Conservation (phyloP, 1,139 yeast genomes). For the Hemisphaericaspora xylanilytica region DNA sequence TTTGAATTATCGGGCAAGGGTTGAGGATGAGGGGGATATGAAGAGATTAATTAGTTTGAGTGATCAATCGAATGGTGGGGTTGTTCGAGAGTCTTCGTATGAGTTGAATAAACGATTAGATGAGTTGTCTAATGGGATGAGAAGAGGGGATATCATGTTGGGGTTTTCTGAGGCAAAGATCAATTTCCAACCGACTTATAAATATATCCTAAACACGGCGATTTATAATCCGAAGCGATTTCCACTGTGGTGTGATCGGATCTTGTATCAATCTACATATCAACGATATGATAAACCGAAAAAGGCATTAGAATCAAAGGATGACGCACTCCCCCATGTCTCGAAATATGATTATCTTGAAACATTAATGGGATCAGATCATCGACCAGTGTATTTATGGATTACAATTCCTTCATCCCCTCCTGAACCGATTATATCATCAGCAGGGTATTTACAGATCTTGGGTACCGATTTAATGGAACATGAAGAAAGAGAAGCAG, state of each 20-base stretch:
- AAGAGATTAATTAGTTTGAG: slow-evolving; percentile 22
- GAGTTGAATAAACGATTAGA: slow-evolving; percentile 38
- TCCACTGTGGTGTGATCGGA: slow-evolving; percentile 91
- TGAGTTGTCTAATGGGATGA: slow-evolving; percentile 53
- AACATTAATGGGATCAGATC: slow-evolving; percentile 38
- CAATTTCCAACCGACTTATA: slow-evolving; percentile 73
- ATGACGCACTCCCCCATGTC: slow-evolving; percentile 22
- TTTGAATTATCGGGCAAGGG: slow-evolving; percentile 64
- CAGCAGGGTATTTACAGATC: slow-evolving; percentile 43
- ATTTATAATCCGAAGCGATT: slow-evolving; percentile 57
- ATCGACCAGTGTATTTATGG: slow-evolving; percentile 43
- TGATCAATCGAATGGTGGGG: slow-evolving; percentile 19
- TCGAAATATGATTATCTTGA: slow-evolving; percentile 41
- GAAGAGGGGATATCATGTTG: slow-evolving; percentile 46
- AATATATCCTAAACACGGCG: slow-evolving; percentile 51
- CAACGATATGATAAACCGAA: slow-evolving; percentile 14
- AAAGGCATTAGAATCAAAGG: not conserved
- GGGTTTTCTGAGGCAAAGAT: slow-evolving; percentile 67
- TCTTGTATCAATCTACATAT: slow-evolving; percentile 56
- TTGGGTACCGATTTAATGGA: slow-evolving; percentile 21
- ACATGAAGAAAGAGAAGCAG: slow-evolving; percentile 11
- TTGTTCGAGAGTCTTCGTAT: slow-evolving; percentile 23
- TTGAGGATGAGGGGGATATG: slow-evolving; percentile 15
- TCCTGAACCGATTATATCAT: slow-evolving; percentile 34
- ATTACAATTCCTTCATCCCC: slow-evolving; percentile 42